Evolutionary conservation across 2,329 filamentous ascomycete genomes (phyloP).

Genomic region (Aschersonia sp.): DNA sequence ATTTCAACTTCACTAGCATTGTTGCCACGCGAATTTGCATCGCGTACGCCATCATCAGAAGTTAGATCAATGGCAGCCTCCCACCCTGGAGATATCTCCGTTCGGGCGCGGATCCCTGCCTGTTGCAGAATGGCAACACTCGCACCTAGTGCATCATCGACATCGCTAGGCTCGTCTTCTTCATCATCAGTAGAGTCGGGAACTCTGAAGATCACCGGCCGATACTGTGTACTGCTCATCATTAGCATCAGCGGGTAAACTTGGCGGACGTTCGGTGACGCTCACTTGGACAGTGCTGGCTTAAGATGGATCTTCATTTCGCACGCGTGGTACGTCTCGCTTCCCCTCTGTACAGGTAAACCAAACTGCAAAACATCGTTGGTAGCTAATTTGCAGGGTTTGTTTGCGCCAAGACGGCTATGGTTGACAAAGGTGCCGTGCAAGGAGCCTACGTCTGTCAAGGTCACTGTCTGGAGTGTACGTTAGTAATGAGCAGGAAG

Average conservation of each 20-base stretch:
- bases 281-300: slow-evolving; percentile 13
- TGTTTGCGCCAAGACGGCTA: slow-evolving; percentile 7
- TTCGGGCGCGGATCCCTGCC: slow-evolving; percentile 11
- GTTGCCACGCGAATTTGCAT: not conserved
- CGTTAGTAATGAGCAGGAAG: slow-evolving; percentile 7
- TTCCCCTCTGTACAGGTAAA: slow-evolving; percentile 18
- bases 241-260: not conserved
- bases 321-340: slow-evolving; percentile 21
- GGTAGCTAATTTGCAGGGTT: slow-evolving; percentile 7
- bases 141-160: slow-evolving; percentile 11
- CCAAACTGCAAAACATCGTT: slow-evolving; percentile 22
- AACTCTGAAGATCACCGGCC: slow-evolving; percentile 22
- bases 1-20: not conserved
- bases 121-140: slow-evolving; percentile 12
- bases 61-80: slow-evolving; percentile 9
- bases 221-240: slow-evolving; percentile 10
- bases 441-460: slow-evolving; percentile 33
- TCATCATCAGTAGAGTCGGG: slow-evolving; percentile 27
- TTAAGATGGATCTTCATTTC: slow-evolving; percentile 18
- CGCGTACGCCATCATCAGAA: slow-evolving; percentile 1
- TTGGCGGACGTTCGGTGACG: not conserved
- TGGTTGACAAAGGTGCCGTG: slow-evolving; percentile 37
- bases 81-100: slow-evolving; percentile 7
- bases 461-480: slow-evolving; percentile 22
- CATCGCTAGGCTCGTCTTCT: slow-evolving; percentile 14